These are phyloP conservation scores for Colletotrichum shisoi DNA, from an alignment of 2,329 filamentous ascomycete species.

Conservation along the genomic window DNA sequence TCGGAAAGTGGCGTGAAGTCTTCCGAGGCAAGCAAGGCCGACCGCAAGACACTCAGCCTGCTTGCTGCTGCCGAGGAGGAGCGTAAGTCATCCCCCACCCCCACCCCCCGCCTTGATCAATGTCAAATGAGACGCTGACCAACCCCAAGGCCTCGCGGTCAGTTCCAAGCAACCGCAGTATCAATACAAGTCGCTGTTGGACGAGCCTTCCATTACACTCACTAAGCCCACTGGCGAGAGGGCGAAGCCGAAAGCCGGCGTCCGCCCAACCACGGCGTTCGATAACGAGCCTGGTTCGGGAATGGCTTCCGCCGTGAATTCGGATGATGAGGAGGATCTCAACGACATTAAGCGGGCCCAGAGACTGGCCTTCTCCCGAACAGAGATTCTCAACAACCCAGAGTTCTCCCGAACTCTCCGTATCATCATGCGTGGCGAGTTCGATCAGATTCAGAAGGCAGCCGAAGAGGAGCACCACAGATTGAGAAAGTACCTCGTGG, in stretches of 20 bases:
- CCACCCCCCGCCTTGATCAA: neutral
- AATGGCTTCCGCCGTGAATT: slow-evolving; percentile 70
- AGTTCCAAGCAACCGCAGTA: slow-evolving; percentile 59
- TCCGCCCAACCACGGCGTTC: slow-evolving; percentile 87
- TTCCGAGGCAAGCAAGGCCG: slow-evolving; percentile 49
- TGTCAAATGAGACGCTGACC: slow-evolving; percentile 39
- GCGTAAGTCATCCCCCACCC: slow-evolving; percentile 60
- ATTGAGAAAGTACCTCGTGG: slow-evolving; percentile 91
- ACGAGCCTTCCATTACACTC: slow-evolving; percentile 71
- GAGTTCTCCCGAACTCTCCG: slow-evolving; percentile 83
- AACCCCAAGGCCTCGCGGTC: slow-evolving; percentile 60
- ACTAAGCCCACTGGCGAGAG: slow-evolving; percentile 70
- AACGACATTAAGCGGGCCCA: slow-evolving; percentile 89
- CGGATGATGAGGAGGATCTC: slow-evolving; percentile 85
- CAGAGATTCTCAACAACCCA: slow-evolving; percentile 77
- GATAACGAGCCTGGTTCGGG: slow-evolving; percentile 70
- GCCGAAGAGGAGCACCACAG: slow-evolving; percentile 80
- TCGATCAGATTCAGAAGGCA: slow-evolving; percentile 75
- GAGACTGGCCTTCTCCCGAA: slow-evolving; percentile 81
- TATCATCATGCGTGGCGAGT: slow-evolving; percentile 90
- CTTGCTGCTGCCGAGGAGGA: slow-evolving; percentile 81
- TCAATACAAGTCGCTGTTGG: slow-evolving; percentile 69
- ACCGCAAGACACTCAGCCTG: slow-evolving; percentile 64
- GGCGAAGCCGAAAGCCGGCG: slow-evolving; percentile 63
- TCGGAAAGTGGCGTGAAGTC: slow-evolving; percentile 53